Evolutionary conservation across 306 rosid species (phyloP).

Genomic region (Lathyrus oleraceus): DNA sequence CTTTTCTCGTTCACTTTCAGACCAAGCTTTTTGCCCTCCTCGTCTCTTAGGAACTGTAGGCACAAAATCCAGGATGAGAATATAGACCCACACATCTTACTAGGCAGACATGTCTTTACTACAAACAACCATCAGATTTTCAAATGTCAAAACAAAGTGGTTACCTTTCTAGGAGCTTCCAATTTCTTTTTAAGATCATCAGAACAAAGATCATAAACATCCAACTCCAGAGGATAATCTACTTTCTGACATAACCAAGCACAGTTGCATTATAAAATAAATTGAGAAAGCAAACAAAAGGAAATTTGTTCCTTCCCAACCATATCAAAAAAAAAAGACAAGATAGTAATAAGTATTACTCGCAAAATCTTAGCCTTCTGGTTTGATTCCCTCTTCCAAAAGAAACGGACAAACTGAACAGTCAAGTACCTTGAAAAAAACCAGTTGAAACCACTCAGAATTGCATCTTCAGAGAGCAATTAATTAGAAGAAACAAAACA

Average conservation of each 20-base stretch:
- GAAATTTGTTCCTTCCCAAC: slow-evolving; percentile 4
- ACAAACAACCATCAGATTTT: slow-evolving; percentile 21
- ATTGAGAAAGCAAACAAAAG: slow-evolving; percentile 27
- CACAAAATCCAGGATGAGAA: slow-evolving; percentile 33
- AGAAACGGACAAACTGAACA: slow-evolving; percentile 94
- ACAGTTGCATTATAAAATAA: slow-evolving; percentile 17
- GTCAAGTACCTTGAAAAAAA: slow-evolving; percentile 75
- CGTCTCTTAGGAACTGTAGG: slow-evolving; percentile 67
- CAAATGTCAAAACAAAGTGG: slow-evolving; percentile 30
- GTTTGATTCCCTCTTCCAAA: slow-evolving; percentile 99
- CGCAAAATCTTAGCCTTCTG: slow-evolving; percentile 98
- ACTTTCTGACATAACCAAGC: slow-evolving; percentile 75
- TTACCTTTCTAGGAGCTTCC: slow-evolving; percentile 87
- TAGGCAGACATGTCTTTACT: not conserved
- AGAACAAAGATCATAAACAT: slow-evolving; percentile 89
- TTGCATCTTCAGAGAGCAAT: slow-evolving; percentile 15
- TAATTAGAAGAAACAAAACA: slow-evolving; percentile 17
- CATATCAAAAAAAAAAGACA: not conserved
- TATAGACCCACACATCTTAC: slow-evolving; percentile 13
- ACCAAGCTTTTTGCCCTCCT: slow-evolving; percentile 88
- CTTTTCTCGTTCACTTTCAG: slow-evolving; percentile 70
- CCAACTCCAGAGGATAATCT: slow-evolving; percentile 93
- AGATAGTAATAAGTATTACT: slow-evolving; percentile 50
- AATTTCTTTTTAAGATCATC: slow-evolving; percentile 80
- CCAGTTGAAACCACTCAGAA: slow-evolving; percentile 23